Evolutionary conservation across 2,329 filamentous ascomycete genomes (phyloP), one percentile per base, ranked within the genome.

Genomic region (Diaporthe ilicicola): DNA sequence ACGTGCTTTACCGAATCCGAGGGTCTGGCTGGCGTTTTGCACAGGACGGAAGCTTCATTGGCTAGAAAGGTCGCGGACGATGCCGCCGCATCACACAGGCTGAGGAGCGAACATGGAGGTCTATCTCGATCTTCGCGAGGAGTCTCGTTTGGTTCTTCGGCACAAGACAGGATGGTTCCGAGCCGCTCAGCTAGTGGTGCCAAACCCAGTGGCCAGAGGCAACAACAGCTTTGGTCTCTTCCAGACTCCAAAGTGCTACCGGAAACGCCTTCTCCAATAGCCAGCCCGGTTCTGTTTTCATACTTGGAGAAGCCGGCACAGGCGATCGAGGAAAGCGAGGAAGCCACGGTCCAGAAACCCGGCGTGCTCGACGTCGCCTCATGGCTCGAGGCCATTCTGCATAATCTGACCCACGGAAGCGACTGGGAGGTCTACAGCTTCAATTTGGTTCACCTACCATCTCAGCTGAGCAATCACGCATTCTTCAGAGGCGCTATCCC

Each of bases 351-450:
- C 12, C 75, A 74, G 71, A 42, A 81, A 80, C 69, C 82, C n/a
- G 81, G 83, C 2, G 81, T 86, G 9, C 82, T 94, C 67, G 87
- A 90, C 67, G 86, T 92, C 56, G 85, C 87, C 17, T 81, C 86
- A 50, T 97, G 94, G 93, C 85, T 97, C n/a, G 92, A 95, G 73
- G 87, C 90, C 13, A 85, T 97, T 46, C 88, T 94, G 32, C 86
- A 86, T n/a, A 83, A 96, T n/a, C 83, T 97, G 53, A 90, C 92
- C 74, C 87, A 90, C 69, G 92, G 92, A 50, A 89, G 90, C 59
- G 92, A 96, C 73, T 98, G 95, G 95, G 94, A 98, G 78, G 85
- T 97, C 1, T 97, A 97, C 84, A 95, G 94, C 80, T 98, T 95
- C 78, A 88, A 95, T 22, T 85, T 99, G 37, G 93, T 94, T 7